Evolutionary conservation across 1,284 basidiomycete species (phyloP).

Genomic region (Rhodofomes roseus): DNA sequence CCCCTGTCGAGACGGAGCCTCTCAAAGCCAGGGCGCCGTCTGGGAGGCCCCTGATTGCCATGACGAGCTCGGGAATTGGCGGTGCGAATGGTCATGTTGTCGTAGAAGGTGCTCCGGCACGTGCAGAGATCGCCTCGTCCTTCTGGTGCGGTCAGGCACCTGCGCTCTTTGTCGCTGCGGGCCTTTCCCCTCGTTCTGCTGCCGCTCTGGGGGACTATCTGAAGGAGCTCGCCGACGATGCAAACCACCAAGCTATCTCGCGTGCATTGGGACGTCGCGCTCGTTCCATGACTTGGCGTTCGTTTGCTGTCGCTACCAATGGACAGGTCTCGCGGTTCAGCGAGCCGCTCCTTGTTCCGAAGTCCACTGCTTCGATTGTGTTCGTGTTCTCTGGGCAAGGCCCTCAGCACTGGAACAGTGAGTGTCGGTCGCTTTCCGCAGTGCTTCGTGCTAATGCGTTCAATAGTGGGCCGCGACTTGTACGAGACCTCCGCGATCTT

Average conservation of each 20-base stretch:
- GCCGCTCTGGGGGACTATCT: constrained; percentile 8
- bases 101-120: constrained; percentile 30
- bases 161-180: constrained; percentile 31
- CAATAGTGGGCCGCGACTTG: constrained; percentile 38
- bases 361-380: constrained; percentile 27
- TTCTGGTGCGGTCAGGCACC: constrained; percentile 11
- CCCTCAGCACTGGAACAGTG: constrained; percentile 10
- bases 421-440: neutral
- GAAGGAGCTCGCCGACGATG: constrained; percentile 27
- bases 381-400: constrained; percentile 18
- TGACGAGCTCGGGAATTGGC: constrained; percentile 42
- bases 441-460: neutral
- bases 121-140: neutral
- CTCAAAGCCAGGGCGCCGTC: constrained; percentile 32
- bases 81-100: constrained; percentile 40
- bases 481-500: constrained; percentile 33
- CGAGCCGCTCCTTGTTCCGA: constrained; percentile 25
- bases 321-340: constrained; percentile 14
- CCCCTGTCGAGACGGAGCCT: constrained; percentile 19
- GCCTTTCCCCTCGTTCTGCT: constrained; percentile 31
- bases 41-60: constrained; percentile 28
- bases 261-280: constrained; percentile 21
- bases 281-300: constrained; percentile 34
- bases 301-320: constrained; percentile 14
- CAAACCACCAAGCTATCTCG: constrained; percentile 6